These are phyloP conservation scores for Citrus australasica DNA, from an alignment of 345 rosid genomes.

Conservation along the genomic window DNA sequence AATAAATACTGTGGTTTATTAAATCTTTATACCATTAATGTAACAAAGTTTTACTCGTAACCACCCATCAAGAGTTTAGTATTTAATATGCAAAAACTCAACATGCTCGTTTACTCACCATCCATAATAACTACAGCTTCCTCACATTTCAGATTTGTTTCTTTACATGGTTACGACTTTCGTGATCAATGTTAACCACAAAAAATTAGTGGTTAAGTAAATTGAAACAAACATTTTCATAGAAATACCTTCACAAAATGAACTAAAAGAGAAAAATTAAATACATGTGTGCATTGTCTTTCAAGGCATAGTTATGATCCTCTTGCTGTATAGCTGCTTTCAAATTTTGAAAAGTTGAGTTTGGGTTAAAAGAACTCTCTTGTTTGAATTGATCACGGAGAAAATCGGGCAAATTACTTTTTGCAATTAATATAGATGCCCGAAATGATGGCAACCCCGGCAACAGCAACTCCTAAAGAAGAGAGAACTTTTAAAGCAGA, in stretches of 20 bases:
- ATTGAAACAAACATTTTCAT: not conserved
- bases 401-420: conserved; percentile 27
- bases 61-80: too few relatives aligned
- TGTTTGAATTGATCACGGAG: not conserved
- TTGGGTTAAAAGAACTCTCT: not conserved
- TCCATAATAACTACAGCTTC: too few relatives aligned
- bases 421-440: conserved; percentile 60
- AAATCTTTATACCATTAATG: too few relatives aligned
- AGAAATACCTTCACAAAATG: not conserved
- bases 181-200: not conserved
- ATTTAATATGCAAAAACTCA: too few relatives aligned
- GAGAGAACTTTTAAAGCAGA: conserved; percentile 52
- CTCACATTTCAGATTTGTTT: not conserved
- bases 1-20: too few relatives aligned
- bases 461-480: conserved; percentile 62
- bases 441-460: conserved; percentile 67
- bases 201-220: not conserved
- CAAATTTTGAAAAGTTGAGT: not conserved
- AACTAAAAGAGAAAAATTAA: not conserved
- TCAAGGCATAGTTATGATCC: not conserved
- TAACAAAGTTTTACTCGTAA: too few relatives aligned
- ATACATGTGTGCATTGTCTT: not conserved
- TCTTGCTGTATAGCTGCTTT: not conserved
- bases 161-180: not conserved
- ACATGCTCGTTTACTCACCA: too few relatives aligned